phyloP scores from a whole-genome alignment of 140 eudicot genomes.

The Oenanthe javanica region DNA sequence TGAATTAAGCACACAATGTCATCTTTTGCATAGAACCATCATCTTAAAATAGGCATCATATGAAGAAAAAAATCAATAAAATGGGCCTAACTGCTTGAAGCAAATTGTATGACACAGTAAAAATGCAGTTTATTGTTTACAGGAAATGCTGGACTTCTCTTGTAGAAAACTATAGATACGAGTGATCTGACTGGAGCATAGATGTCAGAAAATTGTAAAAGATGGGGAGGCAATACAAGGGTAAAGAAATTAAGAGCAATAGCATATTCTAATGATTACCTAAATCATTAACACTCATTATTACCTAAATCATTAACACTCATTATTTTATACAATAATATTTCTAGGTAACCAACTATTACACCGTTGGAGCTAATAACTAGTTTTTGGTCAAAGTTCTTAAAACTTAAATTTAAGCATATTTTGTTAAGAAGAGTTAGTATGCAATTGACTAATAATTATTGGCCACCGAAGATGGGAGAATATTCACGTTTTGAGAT shows the following conservation, averaged over 20 bases:
- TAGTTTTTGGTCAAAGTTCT: not conserved
- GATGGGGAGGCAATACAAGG: too few species aligned
- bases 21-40: not conserved
- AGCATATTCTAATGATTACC: too few species aligned
- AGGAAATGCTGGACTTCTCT: not conserved
- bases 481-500: not conserved
- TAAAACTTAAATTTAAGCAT: not conserved
- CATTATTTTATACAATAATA: too few species aligned
- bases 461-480: not conserved
- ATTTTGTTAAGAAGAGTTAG: not conserved
- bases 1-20: not conserved
- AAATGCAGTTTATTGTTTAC: not conserved
- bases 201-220: too few species aligned
- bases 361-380: too few species aligned
- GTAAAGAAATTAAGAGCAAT: too few species aligned
- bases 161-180: not conserved
- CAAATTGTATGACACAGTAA: not conserved
- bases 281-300: too few species aligned
- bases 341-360: too few species aligned
- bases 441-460: not conserved
- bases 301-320: too few species aligned
- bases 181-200: too few species aligned
- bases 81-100: not conserved
- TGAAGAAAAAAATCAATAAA: not conserved
- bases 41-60: not conserved